These are phyloP conservation scores for Calonectria naviculata DNA, from an alignment of 2,329 filamentous ascomycete genomes.

Conservation along the genomic window DNA sequence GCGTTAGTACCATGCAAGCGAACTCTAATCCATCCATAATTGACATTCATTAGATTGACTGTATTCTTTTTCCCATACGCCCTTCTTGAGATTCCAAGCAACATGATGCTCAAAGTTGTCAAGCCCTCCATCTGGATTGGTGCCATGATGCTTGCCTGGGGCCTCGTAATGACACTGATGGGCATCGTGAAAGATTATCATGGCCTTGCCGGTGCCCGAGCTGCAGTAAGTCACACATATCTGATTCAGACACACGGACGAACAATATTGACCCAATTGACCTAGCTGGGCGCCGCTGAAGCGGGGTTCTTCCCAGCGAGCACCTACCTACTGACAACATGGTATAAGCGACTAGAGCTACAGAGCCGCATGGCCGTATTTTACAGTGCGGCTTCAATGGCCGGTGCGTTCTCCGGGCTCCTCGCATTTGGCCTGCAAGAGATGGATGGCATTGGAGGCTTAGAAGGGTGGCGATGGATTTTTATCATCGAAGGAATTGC, in stretches of 20 bases:
- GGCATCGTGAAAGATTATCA: slow-evolving; percentile 60
- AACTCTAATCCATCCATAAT: background rate
- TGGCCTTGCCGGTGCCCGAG: slow-evolving; percentile 47
- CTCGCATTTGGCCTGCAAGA: slow-evolving; percentile 4
- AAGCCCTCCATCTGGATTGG: slow-evolving; percentile 62
- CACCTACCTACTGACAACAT: slow-evolving; percentile 2
- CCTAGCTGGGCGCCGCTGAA: background rate
- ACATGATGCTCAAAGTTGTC: background rate
- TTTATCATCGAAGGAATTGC: slow-evolving; percentile 19
- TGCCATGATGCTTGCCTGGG: slow-evolving; percentile 65
- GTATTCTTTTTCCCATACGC: slow-evolving; percentile 6
- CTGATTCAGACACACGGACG: too few relatives aligned
- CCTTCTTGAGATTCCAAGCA: background rate
- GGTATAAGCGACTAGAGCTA: slow-evolving; percentile 7
- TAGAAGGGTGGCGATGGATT: slow-evolving; percentile 20
- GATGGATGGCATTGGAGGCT: slow-evolving; percentile 9
- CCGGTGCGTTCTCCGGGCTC: slow-evolving; percentile 14
- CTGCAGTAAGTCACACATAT: background rate
- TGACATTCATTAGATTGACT: background rate
- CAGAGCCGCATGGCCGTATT: slow-evolving; percentile 13
- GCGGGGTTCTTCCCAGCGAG: slow-evolving; percentile 15
- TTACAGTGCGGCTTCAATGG: slow-evolving; percentile 10
- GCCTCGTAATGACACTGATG: slow-evolving; percentile 56
- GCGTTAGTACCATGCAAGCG: background rate
- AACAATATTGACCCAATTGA: background rate